These are phyloP conservation scores for Rubroboletus satanas DNA, from an alignment of 768 basidiomycete species.

Conservation along the genomic window DNA sequence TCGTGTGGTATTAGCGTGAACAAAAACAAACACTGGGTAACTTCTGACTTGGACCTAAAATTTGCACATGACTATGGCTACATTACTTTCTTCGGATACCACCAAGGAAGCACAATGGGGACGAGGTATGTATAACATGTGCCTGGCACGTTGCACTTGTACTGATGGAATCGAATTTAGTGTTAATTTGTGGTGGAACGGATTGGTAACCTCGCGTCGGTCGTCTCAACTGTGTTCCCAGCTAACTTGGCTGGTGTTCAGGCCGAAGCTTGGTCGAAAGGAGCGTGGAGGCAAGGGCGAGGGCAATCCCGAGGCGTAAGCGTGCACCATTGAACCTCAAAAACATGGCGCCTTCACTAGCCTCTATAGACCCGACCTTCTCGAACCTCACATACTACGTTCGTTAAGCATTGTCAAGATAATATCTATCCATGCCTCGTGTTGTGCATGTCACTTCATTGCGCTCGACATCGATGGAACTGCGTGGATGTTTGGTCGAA, in stretches of 20 bases:
- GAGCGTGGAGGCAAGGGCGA: conserved; percentile 51
- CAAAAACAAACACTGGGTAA: conserved; percentile 16
- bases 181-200: conserved; percentile 81
- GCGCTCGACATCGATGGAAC: conserved; percentile 69
- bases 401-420: conserved; percentile 79
- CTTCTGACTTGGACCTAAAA: conserved; percentile 21
- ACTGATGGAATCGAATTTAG: conserved; percentile 38
- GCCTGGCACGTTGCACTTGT: conserved; percentile 6
- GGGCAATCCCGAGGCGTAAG: conserved; percentile 39
- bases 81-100: conserved; percentile 22
- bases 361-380: conserved; percentile 68
- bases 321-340: neutral
- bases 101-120: conserved; percentile 42
- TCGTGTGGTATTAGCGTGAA: conserved; percentile 10
- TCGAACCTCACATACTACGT: conserved; percentile 85
- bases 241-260: conserved; percentile 30
- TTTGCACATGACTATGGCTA: conserved; percentile 30
- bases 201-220: conserved; percentile 56
- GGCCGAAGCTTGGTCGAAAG: conserved; percentile 76
- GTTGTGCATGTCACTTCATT: conserved; percentile 72
- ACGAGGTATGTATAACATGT: conserved; percentile 28
- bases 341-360: conserved; percentile 1
- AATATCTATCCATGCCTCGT: conserved; percentile 70
- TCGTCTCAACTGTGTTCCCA: neutral
- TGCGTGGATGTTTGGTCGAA: conserved; percentile 90